phyloP scores from a whole-genome alignment of 306 rosid genomes.

The Arachis stenosperma region DNA sequence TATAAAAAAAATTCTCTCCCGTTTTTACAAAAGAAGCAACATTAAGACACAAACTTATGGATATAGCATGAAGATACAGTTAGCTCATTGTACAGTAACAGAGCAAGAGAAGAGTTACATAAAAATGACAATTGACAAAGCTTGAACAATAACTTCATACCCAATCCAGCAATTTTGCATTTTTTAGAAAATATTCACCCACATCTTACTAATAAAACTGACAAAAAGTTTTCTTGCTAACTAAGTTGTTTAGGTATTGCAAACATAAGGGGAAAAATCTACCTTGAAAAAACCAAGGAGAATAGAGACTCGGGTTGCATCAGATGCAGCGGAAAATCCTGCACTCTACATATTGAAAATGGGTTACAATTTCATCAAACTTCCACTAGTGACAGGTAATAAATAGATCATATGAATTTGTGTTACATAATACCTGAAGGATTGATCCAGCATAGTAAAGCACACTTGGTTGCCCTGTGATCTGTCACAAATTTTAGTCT shows the following conservation, averaged over 20 bases:
- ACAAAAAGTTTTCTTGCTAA: no score
- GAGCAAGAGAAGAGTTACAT: conserved; percentile 11
- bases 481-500: conserved; percentile 58
- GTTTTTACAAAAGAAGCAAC: neutral
- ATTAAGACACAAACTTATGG: conserved; percentile 13
- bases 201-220: no score
- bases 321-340: no score
- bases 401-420: no score
- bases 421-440: no score
- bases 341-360: no score
- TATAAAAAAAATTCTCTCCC: no score
- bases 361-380: no score
- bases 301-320: conserved; percentile 89
- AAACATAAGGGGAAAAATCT: conserved; percentile 27
- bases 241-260: conserved; percentile 22
- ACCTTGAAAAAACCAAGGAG: conserved; percentile 91
- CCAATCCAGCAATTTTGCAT: no score
- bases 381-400: no score
- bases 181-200: no score
- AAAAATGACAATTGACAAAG: conserved; percentile 19
- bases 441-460: conserved; percentile 91
- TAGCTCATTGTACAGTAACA: conserved; percentile 4
- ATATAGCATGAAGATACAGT: no score
- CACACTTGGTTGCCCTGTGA: conserved; percentile 99
- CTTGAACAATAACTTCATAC: conserved; percentile 7